A percentile compares a stretch with the other conserved stretches of the same genome.
phyloP scores from a whole-genome alignment of 2,329 filamentous ascomycete species.

The Epichloe sibirici region DNA sequence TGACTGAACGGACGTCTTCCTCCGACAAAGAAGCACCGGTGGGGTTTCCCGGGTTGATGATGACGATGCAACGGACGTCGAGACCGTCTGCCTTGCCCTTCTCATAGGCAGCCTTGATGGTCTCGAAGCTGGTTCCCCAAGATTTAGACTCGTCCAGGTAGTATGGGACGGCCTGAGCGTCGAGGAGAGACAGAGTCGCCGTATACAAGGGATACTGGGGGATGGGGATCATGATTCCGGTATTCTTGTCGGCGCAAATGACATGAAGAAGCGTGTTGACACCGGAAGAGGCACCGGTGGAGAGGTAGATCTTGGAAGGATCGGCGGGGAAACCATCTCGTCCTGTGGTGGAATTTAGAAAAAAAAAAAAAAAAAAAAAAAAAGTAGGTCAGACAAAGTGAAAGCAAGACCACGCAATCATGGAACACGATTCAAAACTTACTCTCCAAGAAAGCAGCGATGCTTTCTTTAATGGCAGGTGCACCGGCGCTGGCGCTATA shows the following conservation, averaged over 20 bases:
- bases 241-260: constrained; percentile 65
- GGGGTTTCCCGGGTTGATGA: constrained; percentile 98
- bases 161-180: constrained; percentile 85
- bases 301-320: constrained; percentile 76
- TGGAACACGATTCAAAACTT: constrained; percentile 19
- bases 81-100: constrained; percentile 65
- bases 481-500: constrained; percentile 93
- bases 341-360: constrained; percentile 28
- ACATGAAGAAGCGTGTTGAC: constrained; percentile 89
- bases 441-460: constrained; percentile 89
- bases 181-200: constrained; percentile 73
- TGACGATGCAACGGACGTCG: constrained; percentile 83
- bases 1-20: constrained; percentile 69
- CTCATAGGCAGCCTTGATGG: constrained; percentile 60
- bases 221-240: constrained; percentile 85
- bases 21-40: constrained; percentile 77
- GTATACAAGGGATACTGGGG: constrained; percentile 98
- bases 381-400: neutral
- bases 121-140: constrained; percentile 80
- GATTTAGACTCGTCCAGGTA: constrained; percentile 74
- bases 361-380: neutral
- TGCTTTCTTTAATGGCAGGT: constrained; percentile 72
- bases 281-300: constrained; percentile 80
- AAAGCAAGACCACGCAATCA: too few species aligned
- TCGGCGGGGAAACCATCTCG: constrained; percentile 83